phyloP scores from a whole-genome alignment of 2,329 filamentous ascomycete genomes.

The Fonsecaea multimorphosa region DNA sequence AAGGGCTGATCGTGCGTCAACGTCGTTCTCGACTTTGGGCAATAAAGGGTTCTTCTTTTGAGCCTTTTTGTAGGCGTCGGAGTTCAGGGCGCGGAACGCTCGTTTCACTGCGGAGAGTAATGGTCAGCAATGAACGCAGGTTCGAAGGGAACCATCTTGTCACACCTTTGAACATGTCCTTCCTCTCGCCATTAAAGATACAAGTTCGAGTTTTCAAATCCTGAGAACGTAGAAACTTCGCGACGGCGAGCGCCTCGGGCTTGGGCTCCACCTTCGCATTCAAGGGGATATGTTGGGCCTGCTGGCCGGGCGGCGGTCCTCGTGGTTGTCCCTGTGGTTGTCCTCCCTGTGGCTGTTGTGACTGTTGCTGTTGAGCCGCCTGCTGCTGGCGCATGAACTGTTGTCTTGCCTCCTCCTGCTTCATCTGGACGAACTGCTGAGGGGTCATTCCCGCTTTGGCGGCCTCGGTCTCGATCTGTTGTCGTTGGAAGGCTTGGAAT shows the following conservation, averaged over 20 bases:
- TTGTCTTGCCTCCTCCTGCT: slow-evolving; percentile 50
- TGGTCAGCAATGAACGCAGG: not conserved
- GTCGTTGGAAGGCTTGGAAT: slow-evolving; percentile 65
- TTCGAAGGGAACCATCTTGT: slow-evolving; percentile 31
- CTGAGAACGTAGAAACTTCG: slow-evolving; percentile 82
- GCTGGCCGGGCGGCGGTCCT: slow-evolving; percentile 44
- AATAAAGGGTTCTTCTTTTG: slow-evolving; percentile 78
- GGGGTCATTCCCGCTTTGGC: slow-evolving; percentile 60
- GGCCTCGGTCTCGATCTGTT: slow-evolving; percentile 54
- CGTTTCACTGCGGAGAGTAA: slow-evolving; percentile 74
- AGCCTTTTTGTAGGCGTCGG: slow-evolving; percentile 87
- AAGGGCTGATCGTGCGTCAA: slow-evolving; percentile 89
- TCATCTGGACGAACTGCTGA: slow-evolving; percentile 56
- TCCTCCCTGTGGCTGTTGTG: slow-evolving; percentile 45
- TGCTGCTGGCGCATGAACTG: slow-evolving; percentile 49
- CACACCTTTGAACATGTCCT: slow-evolving; percentile 95
- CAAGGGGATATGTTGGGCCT: slow-evolving; percentile 56
- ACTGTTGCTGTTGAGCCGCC: slow-evolving; percentile 41
- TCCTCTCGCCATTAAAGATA: slow-evolving; percentile 93
- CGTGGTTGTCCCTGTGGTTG: slow-evolving; percentile 45
- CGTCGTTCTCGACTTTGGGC: slow-evolving; percentile 84
- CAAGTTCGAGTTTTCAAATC: slow-evolving; percentile 87
- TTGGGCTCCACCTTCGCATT: slow-evolving; percentile 70
- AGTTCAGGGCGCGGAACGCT: slow-evolving; percentile 86
- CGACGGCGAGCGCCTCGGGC: slow-evolving; percentile 84